Percentiles rank a stretch among this genome's conserved stretches.
phyloP scores from a whole-genome alignment of 352 stramenopile species.

The Globisporangium radiosum region DNA sequence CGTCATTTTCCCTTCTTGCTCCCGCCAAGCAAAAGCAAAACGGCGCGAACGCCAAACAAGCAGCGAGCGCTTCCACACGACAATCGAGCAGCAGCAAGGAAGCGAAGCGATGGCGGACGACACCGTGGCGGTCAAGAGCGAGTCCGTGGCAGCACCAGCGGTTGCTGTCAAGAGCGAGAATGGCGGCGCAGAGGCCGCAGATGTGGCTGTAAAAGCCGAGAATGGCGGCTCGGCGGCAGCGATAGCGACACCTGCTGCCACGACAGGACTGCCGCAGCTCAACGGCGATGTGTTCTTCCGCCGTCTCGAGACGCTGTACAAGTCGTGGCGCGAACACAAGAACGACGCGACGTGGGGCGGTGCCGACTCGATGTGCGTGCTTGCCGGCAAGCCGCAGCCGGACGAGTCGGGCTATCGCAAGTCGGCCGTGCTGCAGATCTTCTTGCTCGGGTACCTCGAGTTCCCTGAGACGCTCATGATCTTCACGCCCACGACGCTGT shows the following conservation, averaged over 20 bases:
- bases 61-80: neutral
- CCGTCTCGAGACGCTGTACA: slow-evolving; percentile 70
- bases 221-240: neutral
- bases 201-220: slow-evolving; percentile 30
- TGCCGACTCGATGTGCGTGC: slow-evolving; percentile 76
- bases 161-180: slow-evolving; percentile 26
- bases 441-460: slow-evolving; percentile 87
- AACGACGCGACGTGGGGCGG: slow-evolving; percentile 38
- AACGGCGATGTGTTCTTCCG: slow-evolving; percentile 75
- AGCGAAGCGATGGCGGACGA: slow-evolving; percentile 20
- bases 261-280: slow-evolving; percentile 29
- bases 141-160: slow-evolving; percentile 3
- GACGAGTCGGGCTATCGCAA: slow-evolving; percentile 88
- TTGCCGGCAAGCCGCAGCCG: slow-evolving; percentile 70
- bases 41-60: neutral
- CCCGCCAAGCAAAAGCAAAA: neutral
- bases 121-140: slow-evolving; percentile 15
- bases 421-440: slow-evolving; percentile 87
- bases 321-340: slow-evolving; percentile 57
- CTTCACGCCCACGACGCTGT: slow-evolving; percentile 80
- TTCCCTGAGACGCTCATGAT: slow-evolving; percentile 91
- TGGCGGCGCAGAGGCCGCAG: neutral
- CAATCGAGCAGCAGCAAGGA: neutral
- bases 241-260: neutral
- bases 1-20: no score